Evolutionary conservation across 306 rosid species (phyloP).

Genomic region (Dryas alaskensis): DNA sequence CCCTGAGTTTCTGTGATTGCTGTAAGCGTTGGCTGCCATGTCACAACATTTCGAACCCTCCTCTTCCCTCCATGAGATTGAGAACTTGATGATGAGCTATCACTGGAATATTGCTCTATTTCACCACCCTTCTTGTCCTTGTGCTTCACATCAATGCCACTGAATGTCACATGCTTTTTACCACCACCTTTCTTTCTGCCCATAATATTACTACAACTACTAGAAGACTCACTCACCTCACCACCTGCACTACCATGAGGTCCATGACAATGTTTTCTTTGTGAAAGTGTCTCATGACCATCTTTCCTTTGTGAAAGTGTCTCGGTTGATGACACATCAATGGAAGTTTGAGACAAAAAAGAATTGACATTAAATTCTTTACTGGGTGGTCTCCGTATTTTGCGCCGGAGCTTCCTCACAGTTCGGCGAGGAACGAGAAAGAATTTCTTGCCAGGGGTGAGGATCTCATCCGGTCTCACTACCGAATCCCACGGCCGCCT

Average conservation of each 20-base stretch:
- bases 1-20: slow-evolving; percentile 13
- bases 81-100: slow-evolving; percentile 1
- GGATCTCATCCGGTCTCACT: slow-evolving; percentile 27
- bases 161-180: slow-evolving; percentile 20
- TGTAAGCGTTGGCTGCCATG: slow-evolving; percentile 28
- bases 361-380: not conserved
- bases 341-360: not conserved
- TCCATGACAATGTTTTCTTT: not conserved
- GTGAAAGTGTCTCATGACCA: not conserved
- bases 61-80: not conserved
- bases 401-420: slow-evolving; percentile 24
- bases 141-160: slow-evolving; percentile 21
- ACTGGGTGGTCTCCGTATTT: slow-evolving; percentile 1
- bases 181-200: not conserved
- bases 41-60: not conserved
- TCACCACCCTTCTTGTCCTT: not conserved
- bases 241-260: not conserved
- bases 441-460: slow-evolving; percentile 28
- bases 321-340: not conserved
- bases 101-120: not conserved
- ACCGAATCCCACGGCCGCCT: slow-evolving; percentile 32
- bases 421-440: slow-evolving; percentile 24
- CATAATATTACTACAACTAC: not conserved
- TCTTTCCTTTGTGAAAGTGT: not conserved
- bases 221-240: not conserved